phyloP scores from a whole-genome alignment of 768 basidiomycete genomes.

The Psilocybe sp. region DNA sequence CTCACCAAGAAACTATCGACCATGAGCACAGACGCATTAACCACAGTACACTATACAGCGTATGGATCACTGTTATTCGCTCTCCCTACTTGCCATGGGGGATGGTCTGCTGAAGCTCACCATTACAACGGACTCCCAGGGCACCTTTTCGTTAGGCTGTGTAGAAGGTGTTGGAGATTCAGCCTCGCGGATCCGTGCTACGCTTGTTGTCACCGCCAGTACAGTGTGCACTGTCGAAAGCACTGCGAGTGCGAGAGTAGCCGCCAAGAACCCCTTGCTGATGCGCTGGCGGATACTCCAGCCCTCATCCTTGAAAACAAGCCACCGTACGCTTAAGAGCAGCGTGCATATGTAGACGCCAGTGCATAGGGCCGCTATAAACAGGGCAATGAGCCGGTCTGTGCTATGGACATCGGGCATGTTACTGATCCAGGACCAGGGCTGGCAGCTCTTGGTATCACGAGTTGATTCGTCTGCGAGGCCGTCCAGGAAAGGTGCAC shows the following conservation, averaged over 20 bases:
- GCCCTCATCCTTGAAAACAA: conserved; percentile 7
- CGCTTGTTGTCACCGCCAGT: conserved; percentile 2
- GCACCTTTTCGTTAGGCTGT: background rate
- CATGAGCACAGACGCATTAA: conserved; percentile 7
- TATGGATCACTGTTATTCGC: too few relatives aligned
- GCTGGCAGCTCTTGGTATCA: too few relatives aligned
- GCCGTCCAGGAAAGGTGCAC: too few relatives aligned
- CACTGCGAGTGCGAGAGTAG: conserved; percentile 2
- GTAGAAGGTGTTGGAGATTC: background rate
- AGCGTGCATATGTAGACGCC: conserved; percentile 10
- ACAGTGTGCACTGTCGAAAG: conserved; percentile 4
- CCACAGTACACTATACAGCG: conserved; percentile 3
- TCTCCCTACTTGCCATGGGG: too few relatives aligned
- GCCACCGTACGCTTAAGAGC: conserved; percentile 7
- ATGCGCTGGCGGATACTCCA: conserved; percentile 6
- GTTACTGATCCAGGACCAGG: too few relatives aligned
- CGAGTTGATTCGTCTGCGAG: too few relatives aligned
- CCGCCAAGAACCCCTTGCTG: background rate
- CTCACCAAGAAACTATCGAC: conserved; percentile 9
- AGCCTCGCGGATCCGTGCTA: background rate
- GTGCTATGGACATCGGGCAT: too few relatives aligned
- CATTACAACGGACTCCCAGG: conserved; percentile 9
- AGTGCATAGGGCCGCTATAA: conserved; percentile 5
- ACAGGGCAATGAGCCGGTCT: conserved; percentile 1
- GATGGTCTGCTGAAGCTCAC: too few relatives aligned